These are phyloP conservation scores for Lachancea kluyveri DNA, from an alignment of 805 yeast species.

Conservation along the genomic window DNA sequence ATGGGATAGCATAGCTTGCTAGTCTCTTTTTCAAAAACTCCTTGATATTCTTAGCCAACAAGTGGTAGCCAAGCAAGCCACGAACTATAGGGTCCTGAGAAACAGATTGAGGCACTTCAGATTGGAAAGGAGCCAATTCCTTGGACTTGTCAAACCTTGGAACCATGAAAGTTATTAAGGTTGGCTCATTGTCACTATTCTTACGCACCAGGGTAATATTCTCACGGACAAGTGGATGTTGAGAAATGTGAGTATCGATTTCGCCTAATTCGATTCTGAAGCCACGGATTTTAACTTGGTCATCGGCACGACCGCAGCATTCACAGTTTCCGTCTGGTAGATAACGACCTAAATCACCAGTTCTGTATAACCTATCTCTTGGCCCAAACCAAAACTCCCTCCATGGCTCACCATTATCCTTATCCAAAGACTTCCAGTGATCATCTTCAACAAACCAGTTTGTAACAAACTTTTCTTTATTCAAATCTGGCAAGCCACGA, in stretches of 20 bases:
- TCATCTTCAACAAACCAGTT: slow-evolving; percentile 81
- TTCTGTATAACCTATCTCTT: slow-evolving; percentile 90
- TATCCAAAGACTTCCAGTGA: slow-evolving; percentile 57
- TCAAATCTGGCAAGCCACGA: slow-evolving; percentile 83
- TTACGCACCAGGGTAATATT: slow-evolving; percentile 87
- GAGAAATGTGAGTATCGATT: slow-evolving; percentile 94
- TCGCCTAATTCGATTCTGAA: slow-evolving; percentile 98
- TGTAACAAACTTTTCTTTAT: slow-evolving; percentile 77
- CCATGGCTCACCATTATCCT: slow-evolving; percentile 50
- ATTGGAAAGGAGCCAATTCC: slow-evolving; percentile 38
- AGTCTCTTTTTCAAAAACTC: slow-evolving; percentile 79
- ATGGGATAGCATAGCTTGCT: slow-evolving; percentile 91
- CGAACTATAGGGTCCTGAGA: slow-evolving; percentile 60
- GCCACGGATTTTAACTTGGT: slow-evolving; percentile 97
- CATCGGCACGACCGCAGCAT: slow-evolving; percentile 98
- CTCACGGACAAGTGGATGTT: slow-evolving; percentile 87
- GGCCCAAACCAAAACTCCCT: slow-evolving; percentile 85
- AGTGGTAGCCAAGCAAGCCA: slow-evolving; percentile 71
- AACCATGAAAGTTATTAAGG: slow-evolving; percentile 84
- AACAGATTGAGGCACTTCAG: slow-evolving; percentile 36
- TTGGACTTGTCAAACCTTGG: slow-evolving; percentile 57
- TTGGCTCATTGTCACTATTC: slow-evolving; percentile 89
- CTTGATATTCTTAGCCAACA: slow-evolving; percentile 74
- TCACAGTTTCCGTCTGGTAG: slow-evolving; percentile 96
- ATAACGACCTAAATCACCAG: slow-evolving; percentile 96